Evolutionary conservation across 331 rosid genomes (phyloP).

Genomic region (Arachis monticola): DNA sequence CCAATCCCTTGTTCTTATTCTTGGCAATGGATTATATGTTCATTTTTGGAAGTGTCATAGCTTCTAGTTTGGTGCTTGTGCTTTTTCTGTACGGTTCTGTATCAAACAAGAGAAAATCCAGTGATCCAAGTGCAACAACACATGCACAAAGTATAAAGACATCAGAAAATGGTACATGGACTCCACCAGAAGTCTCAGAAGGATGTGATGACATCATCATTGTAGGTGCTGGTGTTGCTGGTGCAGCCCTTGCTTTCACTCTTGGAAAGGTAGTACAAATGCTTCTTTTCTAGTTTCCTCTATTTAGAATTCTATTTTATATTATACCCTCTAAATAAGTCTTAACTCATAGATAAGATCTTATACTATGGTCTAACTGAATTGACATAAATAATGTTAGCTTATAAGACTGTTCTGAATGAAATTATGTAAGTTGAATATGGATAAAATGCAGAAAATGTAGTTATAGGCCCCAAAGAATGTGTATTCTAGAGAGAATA

Average conservation of each 20-base stretch:
- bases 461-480: too few species aligned
- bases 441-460: neutral
- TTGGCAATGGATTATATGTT: constrained; percentile 54
- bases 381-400: neutral
- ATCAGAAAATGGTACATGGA: constrained; percentile 36
- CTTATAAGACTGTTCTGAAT: neutral
- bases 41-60: constrained; percentile 49
- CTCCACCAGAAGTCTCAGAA: constrained; percentile 24
- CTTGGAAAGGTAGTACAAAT: constrained; percentile 70
- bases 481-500: too few species aligned
- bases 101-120: constrained; percentile 47
- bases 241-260: constrained; percentile 81
- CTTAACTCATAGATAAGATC: too few species aligned
- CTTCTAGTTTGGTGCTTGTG: constrained; percentile 47
- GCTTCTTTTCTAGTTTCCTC: neutral
- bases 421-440: neutral
- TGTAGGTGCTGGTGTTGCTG: constrained; percentile 87
- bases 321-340: neutral
- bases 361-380: too few species aligned
- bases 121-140: constrained; percentile 14
- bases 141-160: constrained; percentile 7
- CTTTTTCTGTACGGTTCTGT: constrained; percentile 39
- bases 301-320: neutral
- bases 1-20: neutral
- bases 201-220: constrained; percentile 51